Conservation (phyloP, 345 rosid species). For the Boechera divaricarpa region DNA sequence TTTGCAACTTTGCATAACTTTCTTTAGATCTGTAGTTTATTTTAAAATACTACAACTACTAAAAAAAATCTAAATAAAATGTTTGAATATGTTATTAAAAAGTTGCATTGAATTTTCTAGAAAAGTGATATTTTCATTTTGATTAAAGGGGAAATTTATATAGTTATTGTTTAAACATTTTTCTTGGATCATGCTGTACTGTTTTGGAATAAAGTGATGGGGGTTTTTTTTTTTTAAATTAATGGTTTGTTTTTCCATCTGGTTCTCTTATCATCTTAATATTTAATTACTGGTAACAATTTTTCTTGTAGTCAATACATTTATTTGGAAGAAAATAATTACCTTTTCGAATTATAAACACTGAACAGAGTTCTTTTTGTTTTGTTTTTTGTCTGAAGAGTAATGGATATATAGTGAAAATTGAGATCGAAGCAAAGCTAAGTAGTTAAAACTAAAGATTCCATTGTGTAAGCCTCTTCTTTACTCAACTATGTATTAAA, state of each 20-base stretch:
- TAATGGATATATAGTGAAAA: slow-evolving; percentile 4
- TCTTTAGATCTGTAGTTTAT: not conserved
- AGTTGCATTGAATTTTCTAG: not conserved
- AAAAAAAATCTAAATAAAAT: not conserved
- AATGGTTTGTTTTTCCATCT: not conserved
- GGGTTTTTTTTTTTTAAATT: not conserved
- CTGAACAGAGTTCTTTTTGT: not conserved
- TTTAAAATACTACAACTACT: not conserved
- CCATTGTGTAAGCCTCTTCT: slow-evolving; percentile 38
- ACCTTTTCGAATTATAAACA: not conserved
- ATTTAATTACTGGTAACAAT: not conserved
- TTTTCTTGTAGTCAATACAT: not conserved
- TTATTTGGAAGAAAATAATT: not conserved
- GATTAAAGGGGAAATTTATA: not conserved
- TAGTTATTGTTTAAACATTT: slow-evolving; percentile 8
- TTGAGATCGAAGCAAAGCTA: slow-evolving; percentile 37
- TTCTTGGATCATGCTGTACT: slow-evolving; percentile 11
- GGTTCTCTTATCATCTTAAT: not conserved
- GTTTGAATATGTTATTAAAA: not conserved
- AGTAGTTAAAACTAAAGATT: slow-evolving; percentile 29
- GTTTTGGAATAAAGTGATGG: not conserved
- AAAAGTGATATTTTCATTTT: slow-evolving; percentile 19
- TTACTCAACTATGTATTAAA: slow-evolving; percentile 39
- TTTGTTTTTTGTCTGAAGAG: not conserved
- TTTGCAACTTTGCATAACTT: not conserved